Base-by-base conservation (phyloP, 2,329 filamentous ascomycete species). In the Tolypocladium ovalisporum region DNA sequence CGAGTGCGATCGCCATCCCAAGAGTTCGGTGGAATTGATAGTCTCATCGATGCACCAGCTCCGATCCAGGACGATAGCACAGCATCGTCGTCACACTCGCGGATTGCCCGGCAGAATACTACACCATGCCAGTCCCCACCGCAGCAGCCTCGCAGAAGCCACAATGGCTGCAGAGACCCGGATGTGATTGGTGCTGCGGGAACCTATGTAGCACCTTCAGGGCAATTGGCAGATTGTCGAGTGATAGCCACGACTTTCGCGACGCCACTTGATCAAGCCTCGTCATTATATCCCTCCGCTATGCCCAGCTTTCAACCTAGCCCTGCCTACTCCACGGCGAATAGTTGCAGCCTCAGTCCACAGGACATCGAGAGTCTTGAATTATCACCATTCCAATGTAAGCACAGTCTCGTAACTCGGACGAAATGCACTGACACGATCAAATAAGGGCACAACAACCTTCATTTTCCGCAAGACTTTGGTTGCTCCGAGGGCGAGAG, bases 301-400 rank as follows among this genome's bases (percentile, higher is more conserved):
- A 54, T 68, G 54, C 65, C 68, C 13, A 72, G 69, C 56, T 67
- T 71, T 56, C 67, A 68, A 37, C 64, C 70, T 9, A 74, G 70
- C 53, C 68, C 68, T 10, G 62, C 59, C 27, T 61, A 61, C 17
- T 68, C 70, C 9, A 62, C 61, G 24, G 57, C 60, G 5, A 64
- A 67, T 35, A 54, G 67, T 32, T 66, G 70, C 56, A 62, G 61
- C 54, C 62, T 73, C 15, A 67, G 65, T 15, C 57, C 63, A 12
- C 62, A 66, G 56, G 71, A 73, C 32, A 59, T 74, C 1, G 63
- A 74, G 51, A 70, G 62, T 10, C 65, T 75, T 47, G 65, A 72
- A 37, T 56, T 72, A 24, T 71, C 69, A 4, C 70, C 72, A 22
- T 70, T 73, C 47, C 64, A 61, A 37, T 69, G 73, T 71, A 54